Evolutionary conservation across 306 rosid genomes (phyloP).

Genomic region (Begonia peltatifolia): DNA sequence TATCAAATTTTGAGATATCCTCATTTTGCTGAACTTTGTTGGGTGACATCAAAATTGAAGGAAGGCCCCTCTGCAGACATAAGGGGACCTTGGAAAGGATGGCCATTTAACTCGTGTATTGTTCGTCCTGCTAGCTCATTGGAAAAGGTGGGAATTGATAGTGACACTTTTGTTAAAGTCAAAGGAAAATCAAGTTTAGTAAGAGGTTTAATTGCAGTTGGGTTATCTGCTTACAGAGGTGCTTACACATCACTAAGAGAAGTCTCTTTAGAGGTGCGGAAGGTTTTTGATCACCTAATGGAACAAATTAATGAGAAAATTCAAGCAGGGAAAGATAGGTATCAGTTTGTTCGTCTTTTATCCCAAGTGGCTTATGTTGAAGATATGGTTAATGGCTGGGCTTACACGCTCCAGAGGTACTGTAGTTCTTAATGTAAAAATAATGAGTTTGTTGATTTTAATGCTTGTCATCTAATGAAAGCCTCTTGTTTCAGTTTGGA

Average conservation of each 20-base stretch:
- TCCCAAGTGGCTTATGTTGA: conserved; percentile 94
- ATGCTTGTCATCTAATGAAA: conserved; percentile 17
- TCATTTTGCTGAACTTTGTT: conserved; percentile 92
- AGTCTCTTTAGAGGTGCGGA: conserved; percentile 63
- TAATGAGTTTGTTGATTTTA: conserved; percentile 4
- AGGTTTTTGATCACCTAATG: conserved; percentile 66
- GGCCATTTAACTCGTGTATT: conserved; percentile 96
- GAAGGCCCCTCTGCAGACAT: conserved; percentile 81
- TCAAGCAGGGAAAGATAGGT: conserved; percentile 67
- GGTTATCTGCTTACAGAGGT: conserved; percentile 83
- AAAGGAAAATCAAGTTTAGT: conserved; percentile 56
- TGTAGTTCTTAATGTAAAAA: conserved; percentile 8
- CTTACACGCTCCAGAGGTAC: conserved; percentile 65
- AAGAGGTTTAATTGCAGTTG: conserved; percentile 79
- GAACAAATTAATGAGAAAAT: conserved; percentile 45
- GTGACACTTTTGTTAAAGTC: conserved; percentile 31
- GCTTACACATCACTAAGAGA: conserved; percentile 64
- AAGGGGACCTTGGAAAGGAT: conserved; percentile 94
- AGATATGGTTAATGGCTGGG: conserved; percentile 91
- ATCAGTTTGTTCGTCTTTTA: conserved; percentile 62
- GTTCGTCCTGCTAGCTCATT: conserved; percentile 40
- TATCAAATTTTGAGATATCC: conserved; percentile 83
- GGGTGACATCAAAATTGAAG: conserved; percentile 87
- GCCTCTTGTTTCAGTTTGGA: conserved; percentile 64
- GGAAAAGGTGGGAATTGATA: conserved; percentile 31